Evolutionary conservation across 2,329 filamentous ascomycete species (phyloP).

Genomic region (Fusarium globosum): DNA sequence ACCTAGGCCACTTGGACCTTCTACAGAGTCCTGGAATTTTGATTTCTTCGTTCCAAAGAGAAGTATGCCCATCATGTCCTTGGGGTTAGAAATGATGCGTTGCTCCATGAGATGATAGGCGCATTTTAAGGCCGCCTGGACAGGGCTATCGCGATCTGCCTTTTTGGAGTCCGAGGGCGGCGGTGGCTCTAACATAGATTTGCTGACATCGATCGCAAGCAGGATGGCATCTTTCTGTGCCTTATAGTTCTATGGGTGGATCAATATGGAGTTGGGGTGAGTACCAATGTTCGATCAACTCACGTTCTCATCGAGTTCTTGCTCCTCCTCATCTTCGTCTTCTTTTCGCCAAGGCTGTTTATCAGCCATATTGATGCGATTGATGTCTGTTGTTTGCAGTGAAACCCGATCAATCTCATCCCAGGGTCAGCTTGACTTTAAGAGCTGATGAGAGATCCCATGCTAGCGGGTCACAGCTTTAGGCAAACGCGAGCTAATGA

Average conservation of each 20-base stretch:
- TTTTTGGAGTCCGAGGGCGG: conserved; percentile 76
- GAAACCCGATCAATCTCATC: conserved; percentile 20
- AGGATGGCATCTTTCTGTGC: conserved; percentile 97
- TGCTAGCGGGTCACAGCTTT: conserved; percentile 42
- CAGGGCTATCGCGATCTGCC: conserved; percentile 79
- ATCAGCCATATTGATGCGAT: conserved; percentile 48
- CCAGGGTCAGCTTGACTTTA: conserved; percentile 36
- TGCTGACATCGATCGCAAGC: conserved; percentile 92
- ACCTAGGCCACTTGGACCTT: conserved; percentile 67
- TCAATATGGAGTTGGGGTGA: conserved; percentile 19
- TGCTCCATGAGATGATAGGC: conserved; percentile 97
- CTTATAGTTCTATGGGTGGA: conserved; percentile 77
- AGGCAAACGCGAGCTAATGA: conserved; percentile 48
- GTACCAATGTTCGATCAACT: conserved; percentile 35
- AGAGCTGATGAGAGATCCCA: conserved; percentile 38
- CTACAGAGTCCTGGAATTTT: conserved; percentile 77
- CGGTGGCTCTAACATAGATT: conserved; percentile 82
- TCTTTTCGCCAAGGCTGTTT: conserved; percentile 59
- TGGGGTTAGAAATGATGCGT: conserved; percentile 95
- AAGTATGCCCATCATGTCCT: conserved; percentile 96
- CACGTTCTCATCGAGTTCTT: conserved; percentile 72
- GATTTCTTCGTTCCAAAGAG: conserved; percentile 91
- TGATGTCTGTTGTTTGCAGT: conserved; percentile 5
- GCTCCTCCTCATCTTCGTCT: conserved; percentile 73
- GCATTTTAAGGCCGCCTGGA: conserved; percentile 89